Evolutionary conservation across 108 stramenopile genomes (phyloP).

Genomic region (Cyclotella choctawhatcheeana): DNA sequence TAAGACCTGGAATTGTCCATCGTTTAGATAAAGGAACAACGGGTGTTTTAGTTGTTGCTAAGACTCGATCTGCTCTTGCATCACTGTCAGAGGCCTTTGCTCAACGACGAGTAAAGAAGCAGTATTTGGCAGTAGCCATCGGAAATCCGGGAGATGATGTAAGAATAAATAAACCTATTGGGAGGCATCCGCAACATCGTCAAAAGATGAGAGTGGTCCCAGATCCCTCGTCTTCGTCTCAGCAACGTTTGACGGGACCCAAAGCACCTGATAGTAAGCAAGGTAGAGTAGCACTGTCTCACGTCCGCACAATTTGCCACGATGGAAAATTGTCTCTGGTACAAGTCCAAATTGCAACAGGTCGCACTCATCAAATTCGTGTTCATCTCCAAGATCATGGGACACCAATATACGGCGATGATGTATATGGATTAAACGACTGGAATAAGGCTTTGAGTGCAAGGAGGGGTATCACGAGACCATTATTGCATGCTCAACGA

Average conservation of each 20-base stretch:
- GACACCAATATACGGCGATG: conserved; percentile 95
- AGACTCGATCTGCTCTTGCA: conserved; percentile 78
- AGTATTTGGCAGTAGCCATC: conserved; percentile 89
- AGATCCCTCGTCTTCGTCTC: conserved; percentile 56
- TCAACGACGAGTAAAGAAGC: conserved; percentile 80
- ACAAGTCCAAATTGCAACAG: conserved; percentile 92
- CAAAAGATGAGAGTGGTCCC: conserved; percentile 94
- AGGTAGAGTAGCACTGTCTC: conserved; percentile 84
- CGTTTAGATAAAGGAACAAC: conserved; percentile 96
- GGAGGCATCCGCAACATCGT: conserved; percentile 90
- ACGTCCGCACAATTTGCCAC: conserved; percentile 79
- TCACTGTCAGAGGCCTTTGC: conserved; percentile 88
- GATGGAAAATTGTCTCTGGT: conserved; percentile 92
- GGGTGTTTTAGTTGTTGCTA: conserved; percentile 95
- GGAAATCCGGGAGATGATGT: conserved; percentile 86
- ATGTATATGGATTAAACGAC: conserved; percentile 90
- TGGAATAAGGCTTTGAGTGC: conserved; percentile 85
- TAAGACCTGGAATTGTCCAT: conserved; percentile 97
- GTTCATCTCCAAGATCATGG: conserved; percentile 93
- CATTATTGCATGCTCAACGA: conserved; percentile 89
- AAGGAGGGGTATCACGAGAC: conserved; percentile 79
- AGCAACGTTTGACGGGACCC: conserved; percentile 34
- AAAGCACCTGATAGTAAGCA: conserved; percentile 38
- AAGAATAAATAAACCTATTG: conserved; percentile 93
- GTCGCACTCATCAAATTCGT: conserved; percentile 95